Conservation (phyloP, 345 rosid species). For the Aquilaria malaccensis region DNA sequence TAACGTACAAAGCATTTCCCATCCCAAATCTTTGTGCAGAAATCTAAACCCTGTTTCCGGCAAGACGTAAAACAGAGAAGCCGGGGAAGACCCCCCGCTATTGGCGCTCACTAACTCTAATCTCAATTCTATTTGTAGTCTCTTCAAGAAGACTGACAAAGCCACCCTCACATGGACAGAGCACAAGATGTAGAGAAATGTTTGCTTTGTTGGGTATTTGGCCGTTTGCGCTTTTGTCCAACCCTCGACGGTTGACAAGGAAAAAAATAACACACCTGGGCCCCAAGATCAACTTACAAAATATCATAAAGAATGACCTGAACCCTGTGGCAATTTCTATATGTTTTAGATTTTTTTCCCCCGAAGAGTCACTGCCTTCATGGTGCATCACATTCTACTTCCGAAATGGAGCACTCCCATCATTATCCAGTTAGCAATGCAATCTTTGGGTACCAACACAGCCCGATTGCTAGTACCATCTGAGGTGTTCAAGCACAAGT, state of each 20-base stretch:
- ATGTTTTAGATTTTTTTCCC: no score
- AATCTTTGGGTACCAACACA: no score
- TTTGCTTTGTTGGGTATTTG: constrained; percentile 23
- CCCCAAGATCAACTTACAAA: neutral
- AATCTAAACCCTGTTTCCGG: no score
- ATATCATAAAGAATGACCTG: no score
- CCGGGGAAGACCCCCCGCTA: constrained; percentile 11
- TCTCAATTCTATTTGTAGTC: neutral
- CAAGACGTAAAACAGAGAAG: no score
- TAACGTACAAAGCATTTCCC: neutral
- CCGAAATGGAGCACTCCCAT: no score
- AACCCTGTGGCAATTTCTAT: no score
- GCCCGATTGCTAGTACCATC: no score
- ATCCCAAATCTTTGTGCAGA: neutral
- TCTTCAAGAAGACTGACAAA: neutral
- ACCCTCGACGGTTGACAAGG: constrained; percentile 3
- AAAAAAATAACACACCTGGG: neutral
- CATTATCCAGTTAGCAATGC: no score
- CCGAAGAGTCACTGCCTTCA: no score
- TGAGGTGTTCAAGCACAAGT: no score
- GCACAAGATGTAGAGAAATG: constrained; percentile 7
- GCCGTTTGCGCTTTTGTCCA: constrained; percentile 39
- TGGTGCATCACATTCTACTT: no score
- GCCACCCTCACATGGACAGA: constrained; percentile 1
- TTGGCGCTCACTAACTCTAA: constrained; percentile 7